These are phyloP conservation scores for Penicillium cataractarum DNA, from an alignment of 495 filamentous ascomycete genomes.

Conservation along the genomic window DNA sequence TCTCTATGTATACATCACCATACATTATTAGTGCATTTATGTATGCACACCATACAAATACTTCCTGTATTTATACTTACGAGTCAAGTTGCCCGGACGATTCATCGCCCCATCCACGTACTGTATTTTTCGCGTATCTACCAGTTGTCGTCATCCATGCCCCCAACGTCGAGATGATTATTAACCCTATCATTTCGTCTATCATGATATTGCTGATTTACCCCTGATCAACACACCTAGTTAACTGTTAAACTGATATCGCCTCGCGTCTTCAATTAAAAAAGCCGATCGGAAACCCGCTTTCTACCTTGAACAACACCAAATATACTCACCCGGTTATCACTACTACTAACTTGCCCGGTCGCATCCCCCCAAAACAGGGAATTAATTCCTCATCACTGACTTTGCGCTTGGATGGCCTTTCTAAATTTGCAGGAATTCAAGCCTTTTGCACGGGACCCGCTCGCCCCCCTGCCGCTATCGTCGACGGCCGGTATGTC, in stretches of 20 bases:
- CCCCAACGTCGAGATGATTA: conserved; percentile 8
- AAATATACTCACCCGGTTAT: conserved; percentile 1
- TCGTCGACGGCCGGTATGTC: conserved; percentile 30
- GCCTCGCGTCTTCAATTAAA: neutral
- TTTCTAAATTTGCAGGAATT: conserved; percentile 34
- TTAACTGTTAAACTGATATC: neutral
- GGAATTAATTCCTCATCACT: neutral
- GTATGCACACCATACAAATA: neutral
- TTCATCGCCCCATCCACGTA: conserved; percentile 18
- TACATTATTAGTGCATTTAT: neutral
- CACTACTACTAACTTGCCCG: neutral
- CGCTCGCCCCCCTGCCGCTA: conserved; percentile 31
- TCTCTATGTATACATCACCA: neutral
- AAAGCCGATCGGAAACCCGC: conserved; percentile 2
- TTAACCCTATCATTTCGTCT: neutral
- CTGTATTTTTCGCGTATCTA: conserved; percentile 9
- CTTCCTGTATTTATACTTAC: too few species aligned
- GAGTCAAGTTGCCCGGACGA: conserved; percentile 3
- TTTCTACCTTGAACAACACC: neutral
- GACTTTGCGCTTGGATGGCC: conserved; percentile 16
- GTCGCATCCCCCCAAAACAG: conserved; percentile 7
- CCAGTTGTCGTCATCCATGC: conserved; percentile 25
- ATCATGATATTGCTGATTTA: neutral
- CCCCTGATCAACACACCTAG: conserved; percentile 28
- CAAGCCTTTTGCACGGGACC: conserved; percentile 32